Percentiles rank a stretch among this genome's conserved stretches.
Conservation (phyloP, 2,329 filamentous ascomycete genomes). For the Pyrenophora teres region DNA sequence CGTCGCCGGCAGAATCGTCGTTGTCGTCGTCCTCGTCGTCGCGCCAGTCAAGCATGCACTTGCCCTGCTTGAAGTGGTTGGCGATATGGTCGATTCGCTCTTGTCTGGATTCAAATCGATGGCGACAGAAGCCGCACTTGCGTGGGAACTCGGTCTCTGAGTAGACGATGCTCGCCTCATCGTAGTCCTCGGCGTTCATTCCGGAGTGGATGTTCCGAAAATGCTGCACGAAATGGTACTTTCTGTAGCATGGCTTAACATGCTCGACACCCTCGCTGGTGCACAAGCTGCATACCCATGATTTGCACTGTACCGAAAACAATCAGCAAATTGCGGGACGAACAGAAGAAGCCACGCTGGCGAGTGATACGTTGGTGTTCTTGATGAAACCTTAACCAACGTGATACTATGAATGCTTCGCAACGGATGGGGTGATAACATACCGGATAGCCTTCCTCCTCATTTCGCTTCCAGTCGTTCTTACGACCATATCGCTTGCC, state of each 20-base stretch:
- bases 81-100: conserved; percentile 48
- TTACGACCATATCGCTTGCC: conserved; percentile 47
- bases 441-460: conserved; percentile 44
- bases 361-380: no score
- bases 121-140: conserved; percentile 44
- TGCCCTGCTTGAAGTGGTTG: conserved; percentile 47
- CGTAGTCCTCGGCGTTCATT: conserved; percentile 37
- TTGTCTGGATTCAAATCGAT: conserved; percentile 41
- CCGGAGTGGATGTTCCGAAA: conserved; percentile 47
- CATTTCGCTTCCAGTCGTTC: conserved; percentile 48
- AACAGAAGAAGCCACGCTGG: no score
- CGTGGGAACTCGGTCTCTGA: conserved; percentile 44
- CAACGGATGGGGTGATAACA: not conserved
- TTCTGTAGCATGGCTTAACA: conserved; percentile 45
- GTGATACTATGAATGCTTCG: conserved; percentile 9
- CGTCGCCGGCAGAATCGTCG: conserved; percentile 30
- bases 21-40: conserved; percentile 35
- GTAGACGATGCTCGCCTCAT: conserved; percentile 38
- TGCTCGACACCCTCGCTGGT: conserved; percentile 38
- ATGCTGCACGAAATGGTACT: conserved; percentile 47
- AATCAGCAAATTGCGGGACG: no score
- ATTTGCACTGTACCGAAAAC: conserved; percentile 23
- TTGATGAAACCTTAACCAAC: not conserved
- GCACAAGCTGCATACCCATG: conserved; percentile 43
- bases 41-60: conserved; percentile 47